Base-by-base conservation (phyloP, 176 grass and related monocot genomes). In the Bromus sterilis region DNA sequence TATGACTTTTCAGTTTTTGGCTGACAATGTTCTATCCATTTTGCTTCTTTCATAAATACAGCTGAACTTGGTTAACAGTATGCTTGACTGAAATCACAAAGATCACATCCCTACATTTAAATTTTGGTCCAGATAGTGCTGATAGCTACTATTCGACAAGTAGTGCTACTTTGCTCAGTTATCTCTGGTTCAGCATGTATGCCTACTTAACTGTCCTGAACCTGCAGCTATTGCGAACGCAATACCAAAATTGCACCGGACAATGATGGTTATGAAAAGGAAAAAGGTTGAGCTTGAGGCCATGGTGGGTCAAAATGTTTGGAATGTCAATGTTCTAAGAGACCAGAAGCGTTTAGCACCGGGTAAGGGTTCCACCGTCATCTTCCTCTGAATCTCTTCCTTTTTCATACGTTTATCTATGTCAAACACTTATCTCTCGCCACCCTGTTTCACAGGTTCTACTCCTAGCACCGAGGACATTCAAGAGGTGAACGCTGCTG, bases 211-310 rank as follows among this genome's bases (percentile, higher is more conserved):
- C 51, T 56, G 24, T 42, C 25, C 41, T 71, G 20, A 53, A 78
- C 64, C 56, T 87, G 71, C 72, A 89, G 87, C 60, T 56, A 42
- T 89, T 36, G 56, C 11, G 15, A 85, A 89, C 9, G 74, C 65
- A 36, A 77, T 85, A 56, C 78, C 83, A 6, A 33, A 64, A 29
- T 65, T 85, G 56, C 78, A 82, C 56, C 56, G 78, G 78, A 89
- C 85, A 72, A 34, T 82, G 39, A 23, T 63, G 49, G 78, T 13
- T 20, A 14, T 89, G 83, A 72, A 78, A 13, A 82, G 84, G 65
- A 82, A 82, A 72, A 77, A 35, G 20, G 73, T 30, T 34, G 77
- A 21, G 21, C 24, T 51, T 43, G 49, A 26, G 43, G 56, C 8
- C 44, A 56, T 29, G 42, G 10, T 44, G 4, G 42, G 13, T 71